phyloP scores from a whole-genome alignment of 306 rosid genomes.

The Oemleria cerasiformis region DNA sequence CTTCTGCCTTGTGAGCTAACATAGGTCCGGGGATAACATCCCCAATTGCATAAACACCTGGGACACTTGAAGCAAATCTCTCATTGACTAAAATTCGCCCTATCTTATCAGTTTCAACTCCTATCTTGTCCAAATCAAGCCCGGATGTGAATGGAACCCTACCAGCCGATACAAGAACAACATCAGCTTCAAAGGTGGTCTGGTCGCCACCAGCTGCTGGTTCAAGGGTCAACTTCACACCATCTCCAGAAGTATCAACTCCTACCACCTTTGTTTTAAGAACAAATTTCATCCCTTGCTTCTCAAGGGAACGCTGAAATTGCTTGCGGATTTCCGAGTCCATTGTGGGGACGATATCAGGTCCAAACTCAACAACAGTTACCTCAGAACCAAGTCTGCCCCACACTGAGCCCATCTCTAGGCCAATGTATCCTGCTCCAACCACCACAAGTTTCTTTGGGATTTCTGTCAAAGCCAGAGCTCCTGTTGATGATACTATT shows the following conservation, averaged over 20 bases:
- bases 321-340: constrained; percentile 91
- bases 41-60: constrained; percentile 86
- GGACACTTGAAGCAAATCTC: constrained; percentile 69
- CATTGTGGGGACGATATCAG: constrained; percentile 93
- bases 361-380: constrained; percentile 89
- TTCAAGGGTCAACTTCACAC: constrained; percentile 88
- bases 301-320: constrained; percentile 90
- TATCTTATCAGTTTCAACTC: constrained; percentile 78
- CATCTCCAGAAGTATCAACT: constrained; percentile 78
- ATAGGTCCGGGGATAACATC: constrained; percentile 98
- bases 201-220: constrained; percentile 92
- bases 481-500: constrained; percentile 93
- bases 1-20: constrained; percentile 99
- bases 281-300: constrained; percentile 90
- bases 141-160: constrained; percentile 86
- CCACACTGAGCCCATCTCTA: constrained; percentile 99
- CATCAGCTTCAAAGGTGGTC: constrained; percentile 78
- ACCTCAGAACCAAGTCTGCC: constrained; percentile 88
- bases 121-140: constrained; percentile 78
- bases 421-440: constrained; percentile 98
- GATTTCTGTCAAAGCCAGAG: constrained; percentile 78
- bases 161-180: constrained; percentile 97
- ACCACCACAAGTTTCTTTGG: constrained; percentile 90
- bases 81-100: constrained; percentile 84
- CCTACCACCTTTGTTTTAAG: constrained; percentile 95